Percentiles rank a stretch among this genome's conserved stretches.
Conservation (phyloP, 805 yeast species). For the Ogataea naganishii region DNA sequence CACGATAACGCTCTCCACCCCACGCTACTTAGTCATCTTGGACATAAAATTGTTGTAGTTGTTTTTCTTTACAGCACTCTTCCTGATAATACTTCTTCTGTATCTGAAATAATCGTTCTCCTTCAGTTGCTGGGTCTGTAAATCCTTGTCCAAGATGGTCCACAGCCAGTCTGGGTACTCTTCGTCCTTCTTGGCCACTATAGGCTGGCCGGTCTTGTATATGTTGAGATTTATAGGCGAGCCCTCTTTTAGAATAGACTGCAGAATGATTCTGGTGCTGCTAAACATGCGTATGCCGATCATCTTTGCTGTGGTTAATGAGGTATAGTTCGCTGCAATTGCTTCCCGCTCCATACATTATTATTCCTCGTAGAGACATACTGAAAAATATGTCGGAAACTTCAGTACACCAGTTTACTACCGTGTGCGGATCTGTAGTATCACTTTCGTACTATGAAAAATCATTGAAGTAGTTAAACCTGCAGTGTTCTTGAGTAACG, state of each 20-base stretch:
- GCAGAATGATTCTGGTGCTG: constrained; percentile 8
- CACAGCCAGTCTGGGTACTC: constrained; percentile 96
- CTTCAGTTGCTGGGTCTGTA: constrained; percentile 47
- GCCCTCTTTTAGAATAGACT: constrained; percentile 61
- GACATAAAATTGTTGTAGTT: constrained; percentile 74
- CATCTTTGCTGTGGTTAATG: too few species aligned
- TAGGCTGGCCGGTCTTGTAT: constrained; percentile 75
- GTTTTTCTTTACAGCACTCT: constrained; percentile 58
- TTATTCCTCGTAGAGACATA: too few species aligned
- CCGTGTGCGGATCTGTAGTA: too few species aligned
- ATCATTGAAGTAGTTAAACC: too few species aligned
- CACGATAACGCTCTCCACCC: too few species aligned
- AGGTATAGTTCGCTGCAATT: too few species aligned
- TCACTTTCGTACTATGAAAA: too few species aligned
- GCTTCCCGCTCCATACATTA: too few species aligned
- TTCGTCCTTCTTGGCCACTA: constrained; percentile 76
- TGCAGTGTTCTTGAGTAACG: too few species aligned
- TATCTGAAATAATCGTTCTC: constrained; percentile 48
- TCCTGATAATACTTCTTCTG: constrained; percentile 65
- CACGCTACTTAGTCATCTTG: constrained; percentile 28
- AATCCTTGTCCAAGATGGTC: constrained; percentile 65
- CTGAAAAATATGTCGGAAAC: too few species aligned
- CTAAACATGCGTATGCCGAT: constrained; percentile 16
- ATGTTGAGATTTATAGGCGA: constrained; percentile 65
- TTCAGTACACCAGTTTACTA: too few species aligned